Evolutionary conservation across 2,329 filamentous ascomycete species (phyloP), one percentile per base, ranked within the genome.

Genomic region (Annulohypoxylon truncatum): DNA sequence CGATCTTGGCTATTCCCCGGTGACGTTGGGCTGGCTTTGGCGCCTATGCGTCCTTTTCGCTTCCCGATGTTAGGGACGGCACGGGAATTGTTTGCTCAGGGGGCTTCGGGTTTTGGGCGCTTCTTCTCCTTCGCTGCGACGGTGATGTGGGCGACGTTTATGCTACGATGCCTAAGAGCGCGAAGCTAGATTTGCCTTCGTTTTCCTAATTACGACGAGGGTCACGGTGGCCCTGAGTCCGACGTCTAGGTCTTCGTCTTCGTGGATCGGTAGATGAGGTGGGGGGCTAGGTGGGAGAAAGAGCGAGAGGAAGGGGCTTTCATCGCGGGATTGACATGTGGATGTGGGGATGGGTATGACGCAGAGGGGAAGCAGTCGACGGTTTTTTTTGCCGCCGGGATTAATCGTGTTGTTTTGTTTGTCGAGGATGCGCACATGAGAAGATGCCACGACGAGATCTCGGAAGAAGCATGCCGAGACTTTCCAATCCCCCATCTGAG

Each of bases 1-100:
- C 67, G 46, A 52, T 67, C 67, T 69, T 69, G 64, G 67, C 67
- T 69, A 62, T 52, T 53, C 35, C 57, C 29, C 67, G 60, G 60
- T n/a, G 33, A 55, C 53, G 50, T 42, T 67, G 67, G 61, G 59
- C 33, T 54, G 15, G 57, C n/a, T 50, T 20, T 31, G 13, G 9
- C 48, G 10, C 24, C 24, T 44, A 28, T 35, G 29, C 26, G 20
- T n/a, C 33, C n/a, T n/a, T n/a, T 40, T 18, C 24, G 20, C 20
- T 15, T 24, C 35, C 35, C 18, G 38, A 20, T 42, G 15, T 10
- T 42, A 12, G 15, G 38, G 38, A 42, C 18, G 28, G 47, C 29
- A 50, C 44, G 31, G 31, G 44, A n/a, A 18, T 18, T 24, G 28
- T 31, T 35, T 51, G 20, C 29, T 56, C 18, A 26, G 31, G 31